A percentile compares a stretch with the other conserved stretches of the same genome.
Conservation (phyloP, 352 stramenopile species). For the Globisporangium nodosum region DNA sequence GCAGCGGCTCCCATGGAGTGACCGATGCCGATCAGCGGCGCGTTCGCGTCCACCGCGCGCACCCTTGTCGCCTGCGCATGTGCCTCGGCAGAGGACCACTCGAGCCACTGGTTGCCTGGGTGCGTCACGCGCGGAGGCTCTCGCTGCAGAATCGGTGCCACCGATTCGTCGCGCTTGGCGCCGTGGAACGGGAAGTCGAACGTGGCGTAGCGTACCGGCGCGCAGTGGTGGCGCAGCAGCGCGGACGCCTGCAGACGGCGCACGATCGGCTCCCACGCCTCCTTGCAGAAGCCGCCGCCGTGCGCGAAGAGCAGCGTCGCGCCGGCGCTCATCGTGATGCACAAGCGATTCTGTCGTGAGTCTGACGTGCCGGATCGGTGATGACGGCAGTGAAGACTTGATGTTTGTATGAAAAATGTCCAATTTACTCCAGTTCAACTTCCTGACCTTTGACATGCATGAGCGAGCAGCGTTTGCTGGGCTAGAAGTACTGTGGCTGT, state of each 20-base stretch:
- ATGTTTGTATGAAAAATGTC: too few relatives aligned
- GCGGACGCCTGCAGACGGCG: conserved; percentile 22
- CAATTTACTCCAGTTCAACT: too few relatives aligned
- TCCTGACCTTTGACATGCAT: too few relatives aligned
- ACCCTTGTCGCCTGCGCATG: conserved; percentile 18
- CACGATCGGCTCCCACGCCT: conserved; percentile 46
- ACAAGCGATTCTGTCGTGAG: not conserved
- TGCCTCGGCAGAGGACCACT: conserved; percentile 23
- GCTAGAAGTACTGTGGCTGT: not conserved
- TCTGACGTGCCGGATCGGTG: not conserved
- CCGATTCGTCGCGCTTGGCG: conserved; percentile 29
- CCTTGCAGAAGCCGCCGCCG: conserved; percentile 37
- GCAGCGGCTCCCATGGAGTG: conserved; percentile 42
- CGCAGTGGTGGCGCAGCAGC: conserved; percentile 15
- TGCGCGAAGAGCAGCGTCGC: conserved; percentile 42
- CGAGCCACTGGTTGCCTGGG: conserved; percentile 16
- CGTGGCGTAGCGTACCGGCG: conserved; percentile 14
- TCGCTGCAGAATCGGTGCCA: conserved; percentile 4
- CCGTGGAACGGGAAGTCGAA: conserved; percentile 57
- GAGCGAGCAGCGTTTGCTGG: not conserved
- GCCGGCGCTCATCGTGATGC: not conserved
- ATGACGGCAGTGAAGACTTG: too few relatives aligned
- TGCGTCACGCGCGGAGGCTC: conserved; percentile 33
- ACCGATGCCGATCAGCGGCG: conserved; percentile 36
- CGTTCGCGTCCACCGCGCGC: not conserved